These are phyloP conservation scores for Saitozyma sp. DNA, from an alignment of 768 basidiomycete species.

Conservation along the genomic window DNA sequence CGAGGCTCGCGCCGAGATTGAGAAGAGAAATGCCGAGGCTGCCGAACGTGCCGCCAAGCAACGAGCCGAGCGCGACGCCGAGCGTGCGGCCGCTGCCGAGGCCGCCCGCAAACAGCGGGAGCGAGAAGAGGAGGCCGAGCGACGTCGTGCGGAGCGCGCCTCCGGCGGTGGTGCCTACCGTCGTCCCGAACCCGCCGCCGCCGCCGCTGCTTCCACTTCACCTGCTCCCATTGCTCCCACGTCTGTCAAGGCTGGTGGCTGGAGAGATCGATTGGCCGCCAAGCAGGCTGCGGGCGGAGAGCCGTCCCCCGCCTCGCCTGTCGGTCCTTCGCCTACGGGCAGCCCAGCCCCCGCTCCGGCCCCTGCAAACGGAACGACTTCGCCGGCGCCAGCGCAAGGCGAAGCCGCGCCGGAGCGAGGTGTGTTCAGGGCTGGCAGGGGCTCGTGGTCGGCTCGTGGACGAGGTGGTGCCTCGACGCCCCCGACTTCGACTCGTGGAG, in stretches of 20 bases:
- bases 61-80: slow-evolving; percentile 33
- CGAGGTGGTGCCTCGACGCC: slow-evolving; percentile 19
- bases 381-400: slow-evolving; percentile 14
- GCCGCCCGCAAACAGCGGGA: slow-evolving; percentile 46
- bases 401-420: slow-evolving; percentile 18
- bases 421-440: slow-evolving; percentile 16
- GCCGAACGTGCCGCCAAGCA: slow-evolving; percentile 48
- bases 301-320: slow-evolving; percentile 21
- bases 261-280: slow-evolving; percentile 64
- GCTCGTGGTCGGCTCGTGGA: slow-evolving; percentile 16
- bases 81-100: slow-evolving; percentile 41
- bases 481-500: slow-evolving; percentile 7
- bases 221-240: slow-evolving; percentile 18
- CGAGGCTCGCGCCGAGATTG: slow-evolving; percentile 37
- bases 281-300: slow-evolving; percentile 52
- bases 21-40: slow-evolving; percentile 34
- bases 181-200: slow-evolving; percentile 14
- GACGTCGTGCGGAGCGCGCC: slow-evolving; percentile 35
- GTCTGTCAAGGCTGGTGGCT: slow-evolving; percentile 56
- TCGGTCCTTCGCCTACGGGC: slow-evolving; percentile 16
- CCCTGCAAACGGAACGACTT: slow-evolving; percentile 9
- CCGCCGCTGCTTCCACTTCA: slow-evolving; percentile 11
- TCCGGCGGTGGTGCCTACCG: slow-evolving; percentile 24
- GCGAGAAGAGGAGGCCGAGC: slow-evolving; percentile 54
- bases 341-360: slow-evolving; percentile 20